These are phyloP conservation scores for Fusarium paranaense DNA, from an alignment of 2,329 filamentous ascomycete species.

Conservation along the genomic window DNA sequence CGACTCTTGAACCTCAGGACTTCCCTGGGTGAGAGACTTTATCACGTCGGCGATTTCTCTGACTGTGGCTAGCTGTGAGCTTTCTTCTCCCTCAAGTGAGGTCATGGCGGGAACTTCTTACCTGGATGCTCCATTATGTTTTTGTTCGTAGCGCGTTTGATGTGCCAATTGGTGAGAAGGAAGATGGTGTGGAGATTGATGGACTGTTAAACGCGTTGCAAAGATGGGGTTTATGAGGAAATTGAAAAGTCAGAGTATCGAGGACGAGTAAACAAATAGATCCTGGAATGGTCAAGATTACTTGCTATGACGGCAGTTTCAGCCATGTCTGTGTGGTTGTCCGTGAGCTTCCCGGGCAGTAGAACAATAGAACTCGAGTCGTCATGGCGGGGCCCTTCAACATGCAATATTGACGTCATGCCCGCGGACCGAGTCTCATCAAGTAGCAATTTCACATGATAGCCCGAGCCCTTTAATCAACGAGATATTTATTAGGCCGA, in stretches of 20 bases:
- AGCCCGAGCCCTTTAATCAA: neutral
- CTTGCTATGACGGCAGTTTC: constrained; percentile 22
- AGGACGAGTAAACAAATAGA: constrained; percentile 1
- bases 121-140: constrained; percentile 55
- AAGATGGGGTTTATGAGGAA: constrained; percentile 1
- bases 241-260: neutral
- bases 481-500: neutral
- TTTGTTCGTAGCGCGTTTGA: neutral
- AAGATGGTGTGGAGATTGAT: constrained; percentile 4
- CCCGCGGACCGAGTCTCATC: constrained; percentile 3
- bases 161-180: neutral
- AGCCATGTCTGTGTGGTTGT: constrained; percentile 23
- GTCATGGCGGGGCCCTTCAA: constrained; percentile 20
- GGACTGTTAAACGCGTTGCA: neutral
- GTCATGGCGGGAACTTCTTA: constrained; percentile 31
- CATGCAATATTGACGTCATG: constrained; percentile 46
- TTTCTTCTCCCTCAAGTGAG: neutral
- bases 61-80: constrained; percentile 46
- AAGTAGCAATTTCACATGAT: constrained; percentile 28
- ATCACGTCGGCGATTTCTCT: constrained; percentile 76
- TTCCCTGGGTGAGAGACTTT: constrained; percentile 73
- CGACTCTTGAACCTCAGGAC: constrained; percentile 72
- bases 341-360: constrained; percentile 2
- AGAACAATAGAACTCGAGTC: constrained; percentile 20
- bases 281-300: constrained; percentile 29